Conservation (phyloP, 2,329 filamentous ascomycete species). For the Cladophialophora yegresii region DNA sequence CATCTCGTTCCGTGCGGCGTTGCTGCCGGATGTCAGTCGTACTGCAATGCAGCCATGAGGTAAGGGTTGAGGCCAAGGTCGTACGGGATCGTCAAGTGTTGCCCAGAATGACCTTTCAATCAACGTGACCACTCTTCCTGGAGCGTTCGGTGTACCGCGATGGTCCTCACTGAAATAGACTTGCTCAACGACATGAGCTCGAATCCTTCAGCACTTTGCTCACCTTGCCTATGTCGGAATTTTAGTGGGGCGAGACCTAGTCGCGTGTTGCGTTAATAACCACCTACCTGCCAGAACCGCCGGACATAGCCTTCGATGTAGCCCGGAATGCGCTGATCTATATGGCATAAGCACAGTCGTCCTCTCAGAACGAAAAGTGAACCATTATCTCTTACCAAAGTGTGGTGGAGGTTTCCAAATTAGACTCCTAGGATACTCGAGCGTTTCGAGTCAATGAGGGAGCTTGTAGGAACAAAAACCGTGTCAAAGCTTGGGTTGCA, state of each 20-base stretch:
- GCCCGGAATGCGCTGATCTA: slow-evolving; percentile 81
- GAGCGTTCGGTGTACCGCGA: slow-evolving; percentile 81
- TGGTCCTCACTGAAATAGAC: slow-evolving; percentile 76
- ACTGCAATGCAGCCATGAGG: slow-evolving; percentile 15
- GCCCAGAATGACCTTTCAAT: slow-evolving; percentile 85
- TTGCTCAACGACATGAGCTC: slow-evolving; percentile 13
- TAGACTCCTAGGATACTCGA: slow-evolving; percentile 65
- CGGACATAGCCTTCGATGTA: slow-evolving; percentile 93
- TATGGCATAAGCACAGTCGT: slow-evolving; percentile 10
- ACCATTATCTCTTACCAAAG: slow-evolving; percentile 65
- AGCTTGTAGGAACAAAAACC: slow-evolving; percentile 2
- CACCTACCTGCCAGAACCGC: slow-evolving; percentile 92
- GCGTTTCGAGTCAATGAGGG: slow-evolving; percentile 17
- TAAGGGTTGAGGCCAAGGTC: slow-evolving; percentile 23
- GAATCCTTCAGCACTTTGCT: slow-evolving; percentile 12
- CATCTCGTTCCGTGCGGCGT: slow-evolving; percentile 51
- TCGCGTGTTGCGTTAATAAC: not conserved
- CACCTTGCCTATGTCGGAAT: slow-evolving; percentile 34
- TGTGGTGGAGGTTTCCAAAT: slow-evolving; percentile 99
- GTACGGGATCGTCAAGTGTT: slow-evolving; percentile 66
- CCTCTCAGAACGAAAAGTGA: not conserved
- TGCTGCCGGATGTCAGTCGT: slow-evolving; percentile 43
- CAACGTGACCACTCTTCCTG: slow-evolving; percentile 89
- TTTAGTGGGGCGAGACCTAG: slow-evolving; percentile 18
- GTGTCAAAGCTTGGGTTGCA: not conserved